A percentile compares a stretch with the other conserved stretches of the same genome.
Conservation (phyloP, 768 basidiomycete genomes). For the Psilocybe cyanescens region DNA sequence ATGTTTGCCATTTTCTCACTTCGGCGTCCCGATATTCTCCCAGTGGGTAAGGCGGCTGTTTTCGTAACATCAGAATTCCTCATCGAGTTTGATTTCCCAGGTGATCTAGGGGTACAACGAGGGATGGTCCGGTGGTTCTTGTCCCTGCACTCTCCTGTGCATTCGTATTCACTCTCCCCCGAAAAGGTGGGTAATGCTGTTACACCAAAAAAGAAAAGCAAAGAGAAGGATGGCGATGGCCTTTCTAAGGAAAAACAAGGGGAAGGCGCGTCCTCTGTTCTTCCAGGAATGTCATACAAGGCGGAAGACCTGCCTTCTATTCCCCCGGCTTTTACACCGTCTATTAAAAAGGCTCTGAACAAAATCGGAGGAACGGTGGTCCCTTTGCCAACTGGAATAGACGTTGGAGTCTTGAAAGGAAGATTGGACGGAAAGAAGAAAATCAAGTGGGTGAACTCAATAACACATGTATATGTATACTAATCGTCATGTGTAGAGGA, state of each 20-base stretch:
- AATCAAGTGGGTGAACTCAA: slow-evolving; percentile 56
- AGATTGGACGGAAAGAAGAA: slow-evolving; percentile 72
- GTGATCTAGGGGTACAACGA: slow-evolving; percentile 85
- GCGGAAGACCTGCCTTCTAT: slow-evolving; percentile 38
- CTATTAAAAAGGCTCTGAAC: slow-evolving; percentile 58
- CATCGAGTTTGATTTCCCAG: slow-evolving; percentile 33
- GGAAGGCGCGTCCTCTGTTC: slow-evolving; percentile 36
- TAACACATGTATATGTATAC: slow-evolving; percentile 2
- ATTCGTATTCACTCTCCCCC: slow-evolving; percentile 53
- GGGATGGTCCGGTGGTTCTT: slow-evolving; percentile 73
- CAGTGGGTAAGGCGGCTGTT: slow-evolving; percentile 33
- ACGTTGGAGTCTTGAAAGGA: slow-evolving; percentile 56
- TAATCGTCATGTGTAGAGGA: slow-evolving; percentile 45
- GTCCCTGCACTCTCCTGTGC: slow-evolving; percentile 57
- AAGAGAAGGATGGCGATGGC: slow-evolving; percentile 15
- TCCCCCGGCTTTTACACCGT: slow-evolving; percentile 70
- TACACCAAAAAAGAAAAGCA: slow-evolving; percentile 20
- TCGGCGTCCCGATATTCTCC: slow-evolving; percentile 79
- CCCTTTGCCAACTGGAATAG: slow-evolving; percentile 64
- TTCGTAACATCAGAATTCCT: not conserved
- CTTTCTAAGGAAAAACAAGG: slow-evolving; percentile 29
- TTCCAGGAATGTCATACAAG: slow-evolving; percentile 32
- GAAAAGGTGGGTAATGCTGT: slow-evolving; percentile 41
- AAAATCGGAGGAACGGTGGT: slow-evolving; percentile 32
- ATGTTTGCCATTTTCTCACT: slow-evolving; percentile 94